These are phyloP conservation scores for Plantago rigida DNA, from an alignment of 305 asterid genomes.

Conservation along the genomic window DNA sequence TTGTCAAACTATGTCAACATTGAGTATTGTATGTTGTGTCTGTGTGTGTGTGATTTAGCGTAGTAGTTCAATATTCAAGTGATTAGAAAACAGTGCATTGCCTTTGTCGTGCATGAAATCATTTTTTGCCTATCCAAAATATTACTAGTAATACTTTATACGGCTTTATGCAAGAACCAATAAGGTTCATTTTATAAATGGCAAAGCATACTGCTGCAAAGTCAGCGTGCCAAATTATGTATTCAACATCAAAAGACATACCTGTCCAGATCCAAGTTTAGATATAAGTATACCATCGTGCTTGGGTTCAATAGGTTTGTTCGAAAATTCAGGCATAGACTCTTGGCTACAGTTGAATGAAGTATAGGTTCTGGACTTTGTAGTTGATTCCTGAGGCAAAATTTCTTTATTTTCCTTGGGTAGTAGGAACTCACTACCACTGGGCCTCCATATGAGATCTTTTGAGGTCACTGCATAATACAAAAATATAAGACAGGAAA, in stretches of 20 bases:
- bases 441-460: slow-evolving; percentile 73
- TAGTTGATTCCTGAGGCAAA: slow-evolving; percentile 30
- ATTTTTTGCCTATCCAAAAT: no score
- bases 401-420: slow-evolving; percentile 38
- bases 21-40: no score
- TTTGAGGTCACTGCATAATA: slow-evolving; percentile 47
- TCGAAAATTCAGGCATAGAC: slow-evolving; percentile 44
- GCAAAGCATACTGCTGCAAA: background rate
- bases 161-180: background rate
- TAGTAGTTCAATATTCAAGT: no score
- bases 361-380: slow-evolving; percentile 59
- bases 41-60: no score
- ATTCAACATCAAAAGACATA: slow-evolving; percentile 21
- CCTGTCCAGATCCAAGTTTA: slow-evolving; percentile 88
- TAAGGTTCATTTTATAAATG: slow-evolving; percentile 2
- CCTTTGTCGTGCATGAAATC: no score
- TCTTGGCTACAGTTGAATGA: slow-evolving; percentile 70
- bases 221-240: background rate
- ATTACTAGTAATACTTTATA: background rate
- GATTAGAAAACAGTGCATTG: no score
- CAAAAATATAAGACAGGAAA: background rate
- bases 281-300: slow-evolving; percentile 52
- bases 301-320: slow-evolving; percentile 49
- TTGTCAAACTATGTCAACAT: no score
- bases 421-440: slow-evolving; percentile 60